Conservation (phyloP, 2,329 filamentous ascomycete species). For the Neofusicoccum umdonicola region DNA sequence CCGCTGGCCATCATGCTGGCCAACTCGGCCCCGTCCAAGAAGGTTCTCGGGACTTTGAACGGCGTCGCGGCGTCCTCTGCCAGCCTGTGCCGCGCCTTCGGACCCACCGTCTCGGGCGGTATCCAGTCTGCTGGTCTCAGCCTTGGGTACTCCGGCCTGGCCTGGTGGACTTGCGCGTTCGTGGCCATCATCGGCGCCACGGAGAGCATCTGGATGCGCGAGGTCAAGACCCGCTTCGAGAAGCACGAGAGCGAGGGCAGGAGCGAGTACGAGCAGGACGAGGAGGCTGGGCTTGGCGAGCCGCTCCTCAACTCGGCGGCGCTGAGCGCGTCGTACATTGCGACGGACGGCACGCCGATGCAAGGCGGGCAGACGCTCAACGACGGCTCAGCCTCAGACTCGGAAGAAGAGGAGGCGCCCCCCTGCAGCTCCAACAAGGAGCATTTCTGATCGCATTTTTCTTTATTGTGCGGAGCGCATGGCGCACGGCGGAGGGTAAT, state of each 20-base stretch:
- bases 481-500: slow-evolving; percentile 7
- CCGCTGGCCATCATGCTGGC: slow-evolving; percentile 85
- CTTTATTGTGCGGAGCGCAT: background rate
- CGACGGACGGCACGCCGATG: slow-evolving; percentile 1
- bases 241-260: slow-evolving; percentile 17
- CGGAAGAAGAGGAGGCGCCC: background rate
- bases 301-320: slow-evolving; percentile 19
- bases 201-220: slow-evolving; percentile 72
- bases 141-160: slow-evolving; percentile 79
- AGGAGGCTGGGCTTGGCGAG: slow-evolving; percentile 29
- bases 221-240: slow-evolving; percentile 47
- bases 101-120: slow-evolving; percentile 81
- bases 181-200: slow-evolving; percentile 73
- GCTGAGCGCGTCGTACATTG: slow-evolving; percentile 14
- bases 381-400: slow-evolving; percentile 7
- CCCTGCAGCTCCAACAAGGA: background rate
- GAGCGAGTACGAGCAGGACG: slow-evolving; percentile 28
- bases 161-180: slow-evolving; percentile 87
- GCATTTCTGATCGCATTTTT: slow-evolving; percentile 12
- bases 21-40: slow-evolving; percentile 79
- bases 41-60: slow-evolving; percentile 87
- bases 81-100: slow-evolving; percentile 82
- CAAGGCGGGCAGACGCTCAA: slow-evolving; percentile 13
- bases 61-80: slow-evolving; percentile 89
- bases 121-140: slow-evolving; percentile 78